phyloP scores from a whole-genome alignment of 257 asterid genomes.

The Plantago major region DNA sequence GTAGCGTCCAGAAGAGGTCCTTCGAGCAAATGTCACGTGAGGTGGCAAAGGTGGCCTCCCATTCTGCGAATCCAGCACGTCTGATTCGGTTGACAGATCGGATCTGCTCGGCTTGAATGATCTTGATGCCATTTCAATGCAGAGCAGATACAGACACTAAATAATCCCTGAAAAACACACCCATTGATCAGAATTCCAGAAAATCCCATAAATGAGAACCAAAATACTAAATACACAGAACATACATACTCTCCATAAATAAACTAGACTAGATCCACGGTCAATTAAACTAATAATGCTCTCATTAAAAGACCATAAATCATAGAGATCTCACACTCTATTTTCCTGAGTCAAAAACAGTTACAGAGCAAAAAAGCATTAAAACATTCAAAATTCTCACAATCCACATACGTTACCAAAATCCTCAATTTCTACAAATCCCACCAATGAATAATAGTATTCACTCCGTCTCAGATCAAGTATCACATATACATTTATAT shows the following conservation, averaged over 20 bases:
- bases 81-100: conserved; percentile 51
- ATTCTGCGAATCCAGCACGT: conserved; percentile 37
- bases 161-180: conserved; percentile 31
- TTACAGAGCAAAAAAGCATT: background rate
- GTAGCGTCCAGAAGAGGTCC: conserved; percentile 61
- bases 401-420: conserved; percentile 5
- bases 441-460: background rate
- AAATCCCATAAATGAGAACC: background rate
- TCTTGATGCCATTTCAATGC: conserved; percentile 47
- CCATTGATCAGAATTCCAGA: conserved; percentile 4
- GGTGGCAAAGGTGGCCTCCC: conserved; percentile 57
- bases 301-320: no score
- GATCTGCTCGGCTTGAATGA: conserved; percentile 56
- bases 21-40: conserved; percentile 43
- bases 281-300: no score
- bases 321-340: no score
- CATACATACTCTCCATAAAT: background rate
- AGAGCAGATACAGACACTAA: background rate
- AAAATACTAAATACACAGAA: background rate
- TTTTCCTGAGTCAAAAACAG: background rate
- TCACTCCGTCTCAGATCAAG: no score
- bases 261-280: background rate
- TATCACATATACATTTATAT: no score
- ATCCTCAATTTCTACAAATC: background rate
- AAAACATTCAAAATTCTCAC: conserved; percentile 3